Base-by-base conservation (phyloP, 805 yeast species). In the Schwanniomyces vanrijiae region DNA sequence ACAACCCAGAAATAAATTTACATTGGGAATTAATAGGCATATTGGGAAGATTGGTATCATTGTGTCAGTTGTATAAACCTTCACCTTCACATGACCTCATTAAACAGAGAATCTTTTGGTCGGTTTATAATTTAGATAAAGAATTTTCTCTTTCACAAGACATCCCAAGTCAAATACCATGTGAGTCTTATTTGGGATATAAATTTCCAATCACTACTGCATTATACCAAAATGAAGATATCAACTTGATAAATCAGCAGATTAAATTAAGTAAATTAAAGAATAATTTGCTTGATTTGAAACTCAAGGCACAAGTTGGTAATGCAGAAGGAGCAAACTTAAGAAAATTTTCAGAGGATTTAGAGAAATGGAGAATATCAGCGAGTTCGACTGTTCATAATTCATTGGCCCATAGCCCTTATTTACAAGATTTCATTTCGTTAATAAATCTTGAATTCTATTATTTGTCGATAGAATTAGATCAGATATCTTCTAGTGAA, bases 391-490 rank as follows among this genome's bases (percentile, higher is more conserved):
- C 56, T 10, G 53, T 68, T 2, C 71, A 67, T 50, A 56, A 53
- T 22, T 53, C 59, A 11, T 64, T 57, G 47, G 54, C 60, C 13
- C 58, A 60, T 34, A 60, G 61, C 42, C 56, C 66, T 11, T 52
- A 56, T 19, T 56, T 69, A 31, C 69, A 64, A 48, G 69, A 69
- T 42, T 62, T 56, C 44, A 64, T 68, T 9, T 62, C 71, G 1
- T 48, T 64, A 31, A 58, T 68, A 14, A 69, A 73, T 51, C 52
- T 72, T 47, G 65, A 70, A 51, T 71, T 68, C 54, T 72, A 67
- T 51, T 73, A 68, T 51, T 53, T 73, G 19, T 54, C 65, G 29
- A 65, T 71, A 20, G 77, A 73, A 53, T 51, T 73, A 22, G 77
- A 73, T 55, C 76, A 70, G 53, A 47, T 71, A 2, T 66, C 73